Evolutionary conservation across 106 monocot species (phyloP).

Genomic region (Phalaenopsis aphrodite): DNA sequence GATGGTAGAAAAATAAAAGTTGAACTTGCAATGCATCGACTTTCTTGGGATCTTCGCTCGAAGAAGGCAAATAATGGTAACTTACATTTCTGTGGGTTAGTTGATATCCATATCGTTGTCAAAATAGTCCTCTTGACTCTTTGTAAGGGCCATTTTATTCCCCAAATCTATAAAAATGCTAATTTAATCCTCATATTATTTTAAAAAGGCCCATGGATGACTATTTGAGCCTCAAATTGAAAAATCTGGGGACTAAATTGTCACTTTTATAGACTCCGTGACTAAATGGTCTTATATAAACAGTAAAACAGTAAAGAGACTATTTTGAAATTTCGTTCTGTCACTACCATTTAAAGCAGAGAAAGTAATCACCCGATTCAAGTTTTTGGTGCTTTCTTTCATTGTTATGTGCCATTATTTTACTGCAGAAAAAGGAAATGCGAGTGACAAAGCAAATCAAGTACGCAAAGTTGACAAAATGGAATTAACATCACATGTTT

Average conservation of each 20-base stretch:
- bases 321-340: too few species aligned
- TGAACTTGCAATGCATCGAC: slow-evolving; percentile 68
- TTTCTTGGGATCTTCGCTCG: slow-evolving; percentile 45
- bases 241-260: too few species aligned
- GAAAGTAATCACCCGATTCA: neutral
- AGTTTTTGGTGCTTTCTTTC: neutral
- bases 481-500: slow-evolving; percentile 4
- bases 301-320: too few species aligned
- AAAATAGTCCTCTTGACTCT: too few species aligned
- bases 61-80: slow-evolving; percentile 46
- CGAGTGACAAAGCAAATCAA: slow-evolving; percentile 10
- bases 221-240: too few species aligned
- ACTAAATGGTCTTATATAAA: too few species aligned
- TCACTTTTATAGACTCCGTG: too few species aligned
- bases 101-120: neutral
- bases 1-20: slow-evolving; percentile 80
- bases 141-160: too few species aligned
- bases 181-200: too few species aligned
- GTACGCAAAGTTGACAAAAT: neutral
- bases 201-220: too few species aligned
- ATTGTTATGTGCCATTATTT: neutral
- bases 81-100: neutral
- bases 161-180: too few species aligned
- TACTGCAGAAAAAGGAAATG: slow-evolving; percentile 19
- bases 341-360: neutral